Evolutionary conservation across 2,329 filamentous ascomycete genomes (phyloP).

Genomic region (Colletotrichum horii): DNA sequence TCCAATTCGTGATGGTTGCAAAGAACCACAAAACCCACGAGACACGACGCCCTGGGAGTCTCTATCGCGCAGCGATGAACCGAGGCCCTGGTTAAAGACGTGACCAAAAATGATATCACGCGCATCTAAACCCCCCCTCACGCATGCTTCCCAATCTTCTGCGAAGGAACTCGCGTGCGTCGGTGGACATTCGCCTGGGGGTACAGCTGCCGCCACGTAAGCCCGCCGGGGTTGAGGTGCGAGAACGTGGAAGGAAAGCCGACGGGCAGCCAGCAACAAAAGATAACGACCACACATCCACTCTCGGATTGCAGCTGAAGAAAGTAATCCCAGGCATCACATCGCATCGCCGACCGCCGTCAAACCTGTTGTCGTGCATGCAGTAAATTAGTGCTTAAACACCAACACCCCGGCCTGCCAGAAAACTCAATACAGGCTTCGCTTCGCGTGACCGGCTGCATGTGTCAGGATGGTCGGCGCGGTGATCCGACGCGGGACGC

Average conservation of each 20-base stretch:
- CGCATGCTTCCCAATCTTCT: not conserved
- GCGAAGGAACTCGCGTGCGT: not conserved
- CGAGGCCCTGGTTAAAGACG: not conserved
- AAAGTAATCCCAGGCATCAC: not conserved
- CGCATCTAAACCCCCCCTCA: fast-evolving
- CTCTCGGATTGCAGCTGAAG: not conserved
- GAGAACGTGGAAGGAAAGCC: not conserved
- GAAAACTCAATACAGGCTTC: not conserved
- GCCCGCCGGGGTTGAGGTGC: not conserved
- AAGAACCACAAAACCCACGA: not conserved
- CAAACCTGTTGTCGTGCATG: not conserved
- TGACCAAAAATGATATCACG: not conserved
- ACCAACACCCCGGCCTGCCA: not conserved
- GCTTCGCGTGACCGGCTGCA: not conserved
- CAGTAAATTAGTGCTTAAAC: not conserved
- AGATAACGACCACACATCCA: not conserved
- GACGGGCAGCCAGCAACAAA: not conserved
- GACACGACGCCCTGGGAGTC: not conserved
- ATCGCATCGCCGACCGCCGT: not conserved
- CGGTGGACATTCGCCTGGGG: not conserved
- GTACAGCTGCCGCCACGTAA: not conserved
- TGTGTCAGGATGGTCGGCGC: not conserved
- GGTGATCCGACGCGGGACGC: not conserved
- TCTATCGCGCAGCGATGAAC: not conserved
- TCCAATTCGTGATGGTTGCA: not conserved